A percentile compares a stretch with the other conserved stretches of the same genome.
Evolutionary conservation across 495 filamentous ascomycete species (phyloP).

Genomic region (Neurospora discreta): DNA sequence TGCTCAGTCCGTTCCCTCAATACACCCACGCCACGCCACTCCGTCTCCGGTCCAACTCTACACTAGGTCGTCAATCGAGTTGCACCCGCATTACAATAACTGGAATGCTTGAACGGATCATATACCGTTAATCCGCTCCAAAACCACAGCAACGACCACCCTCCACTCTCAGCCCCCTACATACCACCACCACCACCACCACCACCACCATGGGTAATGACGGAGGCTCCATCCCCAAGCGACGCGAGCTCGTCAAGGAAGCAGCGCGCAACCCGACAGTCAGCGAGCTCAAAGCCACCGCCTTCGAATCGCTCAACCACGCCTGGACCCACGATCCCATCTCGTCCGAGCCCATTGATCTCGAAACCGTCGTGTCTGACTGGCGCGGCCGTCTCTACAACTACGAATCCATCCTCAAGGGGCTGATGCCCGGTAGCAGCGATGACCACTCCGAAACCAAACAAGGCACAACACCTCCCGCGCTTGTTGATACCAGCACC

Average conservation of each 20-base stretch:
- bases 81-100: neutral
- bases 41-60: neutral
- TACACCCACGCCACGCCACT: neutral
- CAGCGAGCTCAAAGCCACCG: slow-evolving; percentile 82
- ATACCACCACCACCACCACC: slow-evolving; percentile 3
- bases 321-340: slow-evolving; percentile 80
- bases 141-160: neutral
- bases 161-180: neutral
- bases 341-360: slow-evolving; percentile 59
- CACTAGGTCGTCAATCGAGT: too few relatives aligned
- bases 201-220: slow-evolving; percentile 76
- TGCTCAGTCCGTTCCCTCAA: neutral
- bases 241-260: slow-evolving; percentile 88
- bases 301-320: slow-evolving; percentile 71
- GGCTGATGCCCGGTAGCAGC: slow-evolving; percentile 52
- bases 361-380: slow-evolving; percentile 72
- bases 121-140: neutral
- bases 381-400: slow-evolving; percentile 81
- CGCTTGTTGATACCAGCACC: too few relatives aligned
- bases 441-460: slow-evolving; percentile 1
- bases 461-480: neutral
- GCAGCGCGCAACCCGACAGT: slow-evolving; percentile 70
- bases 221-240: slow-evolving; percentile 79
- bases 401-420: slow-evolving; percentile 80
- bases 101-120: neutral